Evolutionary conservation across 2,329 filamentous ascomycete genomes (phyloP).

Genomic region (Fusarium sp.): DNA sequence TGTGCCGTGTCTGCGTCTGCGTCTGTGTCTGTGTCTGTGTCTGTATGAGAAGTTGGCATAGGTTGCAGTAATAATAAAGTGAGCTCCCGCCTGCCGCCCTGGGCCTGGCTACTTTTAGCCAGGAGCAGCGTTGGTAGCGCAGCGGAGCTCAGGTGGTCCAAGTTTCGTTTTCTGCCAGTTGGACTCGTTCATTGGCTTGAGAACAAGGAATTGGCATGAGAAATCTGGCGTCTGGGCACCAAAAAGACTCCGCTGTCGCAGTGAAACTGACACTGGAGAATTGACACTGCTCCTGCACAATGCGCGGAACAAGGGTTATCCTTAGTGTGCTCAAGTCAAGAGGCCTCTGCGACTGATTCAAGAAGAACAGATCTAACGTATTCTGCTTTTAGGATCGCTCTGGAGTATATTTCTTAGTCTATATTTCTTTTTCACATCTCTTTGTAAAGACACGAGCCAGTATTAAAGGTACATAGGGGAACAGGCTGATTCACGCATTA

Average conservation of each 20-base stretch:
- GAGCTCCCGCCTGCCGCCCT: conserved; percentile 16
- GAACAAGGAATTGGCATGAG: conserved; percentile 7
- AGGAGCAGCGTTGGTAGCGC: conserved; percentile 2
- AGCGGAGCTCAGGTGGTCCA: conserved; percentile 33
- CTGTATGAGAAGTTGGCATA: conserved; percentile 19
- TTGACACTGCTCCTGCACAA: conserved; percentile 6
- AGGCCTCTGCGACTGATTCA: conserved; percentile 21
- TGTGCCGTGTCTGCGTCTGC: conserved; percentile 12
- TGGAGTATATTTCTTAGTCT: background rate
- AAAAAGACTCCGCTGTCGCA: conserved; percentile 32
- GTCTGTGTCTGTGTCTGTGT: conserved; percentile 11
- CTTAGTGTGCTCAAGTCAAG: conserved; percentile 4
- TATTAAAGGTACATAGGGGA: no score
- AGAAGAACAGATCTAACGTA: conserved; percentile 16
- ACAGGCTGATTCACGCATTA: background rate
- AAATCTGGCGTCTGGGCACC: conserved; percentile 22
- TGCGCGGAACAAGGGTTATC: conserved; percentile 12
- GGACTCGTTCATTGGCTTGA: conserved; percentile 15
- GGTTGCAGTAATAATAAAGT: conserved; percentile 24
- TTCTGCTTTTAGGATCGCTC: conserved; percentile 6
- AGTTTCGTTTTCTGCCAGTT: conserved; percentile 46
- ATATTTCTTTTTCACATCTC: background rate
- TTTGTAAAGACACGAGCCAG: no score
- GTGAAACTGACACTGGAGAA: conserved; percentile 21
- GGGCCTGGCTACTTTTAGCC: conserved; percentile 5